Evolutionary conservation across 2,329 filamentous ascomycete species (phyloP).

Genomic region (Diaporthe sp.): DNA sequence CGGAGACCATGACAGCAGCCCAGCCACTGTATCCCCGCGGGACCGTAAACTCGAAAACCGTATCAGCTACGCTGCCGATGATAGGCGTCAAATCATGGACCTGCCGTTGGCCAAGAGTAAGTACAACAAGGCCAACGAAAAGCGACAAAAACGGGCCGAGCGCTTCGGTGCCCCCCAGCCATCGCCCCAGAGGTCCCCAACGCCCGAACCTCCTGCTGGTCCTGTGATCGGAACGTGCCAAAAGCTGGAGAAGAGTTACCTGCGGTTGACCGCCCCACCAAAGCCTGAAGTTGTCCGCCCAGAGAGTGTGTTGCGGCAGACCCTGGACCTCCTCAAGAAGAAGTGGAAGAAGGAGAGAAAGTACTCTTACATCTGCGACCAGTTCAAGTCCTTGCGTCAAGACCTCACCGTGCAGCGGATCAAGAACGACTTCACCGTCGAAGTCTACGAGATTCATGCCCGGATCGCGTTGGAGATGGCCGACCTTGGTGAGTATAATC

Average conservation of each 20-base stretch:
- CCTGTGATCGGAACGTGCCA: slow-evolving; percentile 90
- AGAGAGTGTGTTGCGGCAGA: slow-evolving; percentile 81
- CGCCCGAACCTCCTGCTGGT: slow-evolving; percentile 68
- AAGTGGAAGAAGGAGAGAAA: slow-evolving; percentile 96
- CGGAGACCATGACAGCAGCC: slow-evolving; percentile 61
- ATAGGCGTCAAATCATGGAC: slow-evolving; percentile 58
- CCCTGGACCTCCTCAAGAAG: slow-evolving; percentile 88
- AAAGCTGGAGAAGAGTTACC: slow-evolving; percentile 90
- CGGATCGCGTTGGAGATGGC: slow-evolving; percentile 97
- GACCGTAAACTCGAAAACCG: slow-evolving; percentile 80
- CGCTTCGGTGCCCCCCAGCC: slow-evolving; percentile 82
- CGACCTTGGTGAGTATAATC: slow-evolving; percentile 99
- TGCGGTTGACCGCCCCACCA: slow-evolving; percentile 91
- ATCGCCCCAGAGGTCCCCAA: slow-evolving; percentile 65
- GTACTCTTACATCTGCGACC: slow-evolving; percentile 98
- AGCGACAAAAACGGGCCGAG: slow-evolving; percentile 75
- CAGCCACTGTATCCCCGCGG: slow-evolving; percentile 73
- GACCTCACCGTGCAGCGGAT: slow-evolving; percentile 98
- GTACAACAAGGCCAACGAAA: slow-evolving; percentile 88
- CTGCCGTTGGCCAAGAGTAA: slow-evolving; percentile 75
- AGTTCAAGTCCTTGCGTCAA: slow-evolving; percentile 98
- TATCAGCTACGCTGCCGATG: slow-evolving; percentile 71
- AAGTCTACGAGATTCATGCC: slow-evolving; percentile 97
- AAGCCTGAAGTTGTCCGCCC: slow-evolving; percentile 92
- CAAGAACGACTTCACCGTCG: slow-evolving; percentile 95